Base-by-base conservation (phyloP, 176 grass and related monocot species). In the Eremochloa ophiuroides region DNA sequence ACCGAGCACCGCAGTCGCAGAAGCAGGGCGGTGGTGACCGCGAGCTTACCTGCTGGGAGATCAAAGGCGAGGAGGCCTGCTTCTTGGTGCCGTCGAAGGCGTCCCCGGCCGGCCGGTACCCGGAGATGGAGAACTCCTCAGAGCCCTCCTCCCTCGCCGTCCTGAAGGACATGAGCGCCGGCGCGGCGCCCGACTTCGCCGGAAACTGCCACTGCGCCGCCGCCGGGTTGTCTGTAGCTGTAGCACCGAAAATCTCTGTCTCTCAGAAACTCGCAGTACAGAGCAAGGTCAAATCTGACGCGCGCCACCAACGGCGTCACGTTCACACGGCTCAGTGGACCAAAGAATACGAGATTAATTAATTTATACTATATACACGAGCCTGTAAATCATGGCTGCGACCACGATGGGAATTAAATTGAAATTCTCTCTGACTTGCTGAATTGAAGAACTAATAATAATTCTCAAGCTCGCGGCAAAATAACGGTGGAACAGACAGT, bases 151-250 rank as follows among this genome's bases (percentile, higher is more conserved):
- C 87, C 80, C 66, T 87, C 61, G 59, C 66, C 27, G 61, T 40
- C 71, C 85, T 84, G 81, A 89, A 89, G 16, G 90, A 83, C 83
- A 91, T 87, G 74, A 94, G 87, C 62, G 86, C 69, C 61, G 76
- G 86, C 10, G 73, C 42, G 2, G 69, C 44, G 51, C 59, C 34
- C 39, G 83, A 17, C 29, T 71, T 92, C 27, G 69, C 86, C 75
- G 86, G 76, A 4, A 85, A 88, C 50, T 91, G 87, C 91, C 94
- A 94, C 80, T 84, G 89, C 69, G 82, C 13, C 27, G 73, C 34
- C n/a, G 73, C 65, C 50, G 80, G 42, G 62, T 44, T 62, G 66
- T 34, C 95, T 94, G 83, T 37, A 78, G 75, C 95, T 94, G 83
- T 37, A 78, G 75, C 63, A 40, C 31, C 0, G 31, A 37, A 80